Conservation (phyloP, 345 rosid species). For the Eucalyptus cladocalyx region DNA sequence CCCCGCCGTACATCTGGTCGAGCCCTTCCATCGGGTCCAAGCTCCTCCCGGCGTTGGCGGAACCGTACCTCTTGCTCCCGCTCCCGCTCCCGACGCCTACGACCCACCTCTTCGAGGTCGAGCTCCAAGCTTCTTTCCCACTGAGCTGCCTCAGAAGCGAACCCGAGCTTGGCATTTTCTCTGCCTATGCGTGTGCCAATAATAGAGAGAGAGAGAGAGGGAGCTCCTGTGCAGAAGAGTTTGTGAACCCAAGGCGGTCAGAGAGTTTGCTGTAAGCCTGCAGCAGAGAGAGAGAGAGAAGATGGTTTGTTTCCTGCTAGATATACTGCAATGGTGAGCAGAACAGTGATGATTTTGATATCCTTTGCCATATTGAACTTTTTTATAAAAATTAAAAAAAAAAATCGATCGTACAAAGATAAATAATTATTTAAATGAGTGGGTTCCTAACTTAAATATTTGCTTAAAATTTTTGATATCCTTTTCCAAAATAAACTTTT, state of each 20-base stretch:
- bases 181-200: background rate
- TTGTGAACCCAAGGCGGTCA: background rate
- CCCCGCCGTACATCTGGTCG: slow-evolving; percentile 48
- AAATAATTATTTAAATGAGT: background rate
- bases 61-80: background rate
- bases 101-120: slow-evolving; percentile 50
- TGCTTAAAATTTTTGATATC: background rate
- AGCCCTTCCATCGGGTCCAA: slow-evolving; percentile 3
- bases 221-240: background rate
- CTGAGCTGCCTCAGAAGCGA: slow-evolving; percentile 53
- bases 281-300: background rate
- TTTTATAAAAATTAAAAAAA: too few relatives aligned
- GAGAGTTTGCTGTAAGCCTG: background rate
- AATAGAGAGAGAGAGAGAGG: background rate
- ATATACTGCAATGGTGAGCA: background rate
- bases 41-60: slow-evolving; percentile 1
- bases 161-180: slow-evolving; percentile 15
- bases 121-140: slow-evolving; percentile 45
- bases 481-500: too few relatives aligned
- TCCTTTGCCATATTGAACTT: background rate
- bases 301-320: background rate
- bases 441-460: background rate
- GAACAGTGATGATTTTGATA: background rate
- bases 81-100: background rate
- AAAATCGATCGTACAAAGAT: background rate